phyloP scores from a whole-genome alignment of 495 filamentous ascomycete genomes.

The Hapsidospora chrysogenum region DNA sequence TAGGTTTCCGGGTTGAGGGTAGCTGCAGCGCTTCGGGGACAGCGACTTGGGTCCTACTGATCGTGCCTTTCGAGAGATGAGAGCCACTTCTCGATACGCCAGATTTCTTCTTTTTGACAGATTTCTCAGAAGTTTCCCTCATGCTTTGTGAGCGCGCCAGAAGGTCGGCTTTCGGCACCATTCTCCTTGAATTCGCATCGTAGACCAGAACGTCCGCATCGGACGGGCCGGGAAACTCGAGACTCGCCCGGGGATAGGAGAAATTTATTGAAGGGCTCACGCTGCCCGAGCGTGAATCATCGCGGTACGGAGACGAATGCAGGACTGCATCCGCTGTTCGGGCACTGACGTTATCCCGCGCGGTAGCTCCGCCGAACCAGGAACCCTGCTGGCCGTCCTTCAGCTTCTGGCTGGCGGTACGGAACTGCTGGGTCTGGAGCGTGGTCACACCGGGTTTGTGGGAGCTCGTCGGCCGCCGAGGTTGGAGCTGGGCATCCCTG shows the following conservation, averaged over 20 bases:
- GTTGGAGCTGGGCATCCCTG: constrained; percentile 18
- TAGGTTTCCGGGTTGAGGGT: no score
- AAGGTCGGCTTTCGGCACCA: constrained; percentile 24
- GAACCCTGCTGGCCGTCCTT: constrained; percentile 14
- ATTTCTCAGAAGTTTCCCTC: constrained; percentile 28
- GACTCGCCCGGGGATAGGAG: constrained; percentile 46
- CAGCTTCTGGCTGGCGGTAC: constrained; percentile 27
- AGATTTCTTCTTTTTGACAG: constrained; percentile 38
- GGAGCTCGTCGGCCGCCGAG: constrained; percentile 13
- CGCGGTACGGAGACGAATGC: constrained; percentile 4
- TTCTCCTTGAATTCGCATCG: constrained; percentile 39
- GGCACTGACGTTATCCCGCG: constrained; percentile 7
- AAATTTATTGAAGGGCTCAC: constrained; percentile 63
- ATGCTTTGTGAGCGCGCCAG: constrained; percentile 20
- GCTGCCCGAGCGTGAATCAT: constrained; percentile 32
- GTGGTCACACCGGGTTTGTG: not conserved
- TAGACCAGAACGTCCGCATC: constrained; percentile 27
- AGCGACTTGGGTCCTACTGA: constrained; percentile 13
- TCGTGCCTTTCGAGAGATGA: constrained; percentile 19
- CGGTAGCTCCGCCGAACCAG: constrained; percentile 24
- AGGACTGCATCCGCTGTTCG: constrained; percentile 11
- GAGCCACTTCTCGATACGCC: constrained; percentile 13
- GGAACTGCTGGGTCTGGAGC: constrained; percentile 15
- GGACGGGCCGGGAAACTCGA: constrained; percentile 11
- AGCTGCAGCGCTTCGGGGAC: constrained; percentile 12